Evolutionary conservation across 208 protist species (phyloP).

Genomic region (Herpetomonas samuelpessoai): DNA sequence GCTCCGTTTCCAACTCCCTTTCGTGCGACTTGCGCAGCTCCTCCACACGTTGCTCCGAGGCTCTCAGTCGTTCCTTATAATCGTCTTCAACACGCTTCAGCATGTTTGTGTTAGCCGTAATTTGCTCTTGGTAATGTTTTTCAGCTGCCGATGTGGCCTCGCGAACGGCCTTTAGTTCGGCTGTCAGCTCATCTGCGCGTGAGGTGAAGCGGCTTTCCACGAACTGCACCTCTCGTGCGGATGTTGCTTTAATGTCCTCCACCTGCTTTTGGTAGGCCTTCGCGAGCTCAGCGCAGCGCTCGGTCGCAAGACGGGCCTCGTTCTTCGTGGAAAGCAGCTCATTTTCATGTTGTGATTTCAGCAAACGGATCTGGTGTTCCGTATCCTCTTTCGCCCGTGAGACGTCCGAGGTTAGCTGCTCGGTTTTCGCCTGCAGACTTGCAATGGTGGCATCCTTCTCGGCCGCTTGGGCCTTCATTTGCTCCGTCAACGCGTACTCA

Average conservation of each 20-base stretch:
- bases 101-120: slow-evolving; percentile 44
- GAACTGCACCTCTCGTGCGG: slow-evolving; percentile 62
- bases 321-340: slow-evolving; percentile 44
- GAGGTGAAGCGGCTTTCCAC: slow-evolving; percentile 62
- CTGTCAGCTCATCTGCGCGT: slow-evolving; percentile 52
- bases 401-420: slow-evolving; percentile 33
- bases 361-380: slow-evolving; percentile 70
- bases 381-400: slow-evolving; percentile 42
- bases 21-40: slow-evolving; percentile 53
- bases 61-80: slow-evolving; percentile 70
- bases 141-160: slow-evolving; percentile 38
- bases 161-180: slow-evolving; percentile 57
- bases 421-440: slow-evolving; percentile 26
- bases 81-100: slow-evolving; percentile 63
- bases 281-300: slow-evolving; percentile 46
- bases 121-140: slow-evolving; percentile 48
- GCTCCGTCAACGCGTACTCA: slow-evolving; percentile 59
- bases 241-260: slow-evolving; percentile 71
- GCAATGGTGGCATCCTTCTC: slow-evolving; percentile 47
- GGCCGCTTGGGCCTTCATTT: slow-evolving; percentile 34
- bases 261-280: slow-evolving; percentile 63
- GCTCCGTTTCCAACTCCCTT: slow-evolving; percentile 35
- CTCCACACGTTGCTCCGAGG: slow-evolving; percentile 54
- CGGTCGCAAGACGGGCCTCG: slow-evolving; percentile 49
- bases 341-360: slow-evolving; percentile 71